Evolutionary conservation across 2,329 filamentous ascomycete genomes (phyloP).

Genomic region (Phialocephala sp.): DNA sequence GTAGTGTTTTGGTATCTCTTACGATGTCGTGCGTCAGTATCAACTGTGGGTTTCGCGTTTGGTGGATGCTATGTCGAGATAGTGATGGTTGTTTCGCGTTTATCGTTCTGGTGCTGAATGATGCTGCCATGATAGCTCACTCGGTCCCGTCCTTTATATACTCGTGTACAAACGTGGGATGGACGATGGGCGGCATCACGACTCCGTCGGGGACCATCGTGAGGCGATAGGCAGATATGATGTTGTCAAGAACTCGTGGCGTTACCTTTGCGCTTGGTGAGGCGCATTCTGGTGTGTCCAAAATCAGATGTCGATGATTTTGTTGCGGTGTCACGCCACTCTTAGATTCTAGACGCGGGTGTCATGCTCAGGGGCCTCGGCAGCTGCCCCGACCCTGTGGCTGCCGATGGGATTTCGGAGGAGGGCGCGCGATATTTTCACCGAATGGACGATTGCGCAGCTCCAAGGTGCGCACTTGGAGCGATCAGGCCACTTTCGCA

Average conservation of each 20-base stretch:
- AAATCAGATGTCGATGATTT: slow-evolving; percentile 4
- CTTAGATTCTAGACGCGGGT: neutral
- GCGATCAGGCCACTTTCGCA: slow-evolving; percentile 1
- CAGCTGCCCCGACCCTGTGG: neutral
- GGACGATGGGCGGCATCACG: neutral
- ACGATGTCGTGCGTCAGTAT: slow-evolving; percentile 28
- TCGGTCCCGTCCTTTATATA: neutral
- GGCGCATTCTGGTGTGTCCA: slow-evolving; percentile 4
- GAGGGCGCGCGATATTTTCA: neutral
- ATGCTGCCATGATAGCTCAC: neutral
- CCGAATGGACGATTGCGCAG: neutral
- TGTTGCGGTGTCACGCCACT: slow-evolving; percentile 7
- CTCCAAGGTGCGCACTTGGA: neutral
- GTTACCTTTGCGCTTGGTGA: slow-evolving; percentile 3
- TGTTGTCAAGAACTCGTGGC: neutral
- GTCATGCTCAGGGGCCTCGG: neutral
- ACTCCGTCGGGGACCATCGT: neutral
- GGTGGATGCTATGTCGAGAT: slow-evolving; percentile 10
- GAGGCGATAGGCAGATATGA: slow-evolving; percentile 4
- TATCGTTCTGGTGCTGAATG: slow-evolving; percentile 4
- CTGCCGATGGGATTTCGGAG: neutral
- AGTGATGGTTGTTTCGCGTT: slow-evolving; percentile 14
- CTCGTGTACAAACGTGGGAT: neutral
- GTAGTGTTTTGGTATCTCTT: slow-evolving; percentile 29
- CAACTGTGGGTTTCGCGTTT: slow-evolving; percentile 21